phyloP scores from a whole-genome alignment of 805 yeast genomes.

The Priceomyces medius region DNA sequence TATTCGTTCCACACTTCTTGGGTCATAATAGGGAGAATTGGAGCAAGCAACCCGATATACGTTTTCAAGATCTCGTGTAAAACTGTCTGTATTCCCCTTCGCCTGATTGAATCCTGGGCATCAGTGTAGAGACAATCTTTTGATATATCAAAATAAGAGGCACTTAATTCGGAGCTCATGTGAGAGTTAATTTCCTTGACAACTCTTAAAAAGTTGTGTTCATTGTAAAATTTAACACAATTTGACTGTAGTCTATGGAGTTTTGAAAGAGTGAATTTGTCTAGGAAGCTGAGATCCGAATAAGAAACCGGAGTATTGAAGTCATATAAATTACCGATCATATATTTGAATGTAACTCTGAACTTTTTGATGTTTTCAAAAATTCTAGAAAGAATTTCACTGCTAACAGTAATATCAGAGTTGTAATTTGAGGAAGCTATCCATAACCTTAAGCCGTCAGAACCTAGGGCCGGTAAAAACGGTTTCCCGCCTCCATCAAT shows the following conservation, averaged over 20 bases:
- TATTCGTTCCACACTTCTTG: slow-evolving; percentile 84
- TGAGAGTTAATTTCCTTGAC: slow-evolving; percentile 68
- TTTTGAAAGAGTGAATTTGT: slow-evolving; percentile 60
- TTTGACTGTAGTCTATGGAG: slow-evolving; percentile 46
- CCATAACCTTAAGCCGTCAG: slow-evolving; percentile 89
- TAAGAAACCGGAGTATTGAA: slow-evolving; percentile 38
- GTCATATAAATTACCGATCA: slow-evolving; percentile 72
- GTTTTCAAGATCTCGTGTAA: slow-evolving; percentile 56
- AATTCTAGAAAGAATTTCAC: slow-evolving; percentile 69
- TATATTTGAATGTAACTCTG: slow-evolving; percentile 73
- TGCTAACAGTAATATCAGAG: slow-evolving; percentile 73
- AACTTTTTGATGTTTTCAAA: slow-evolving; percentile 79
- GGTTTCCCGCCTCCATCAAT: slow-evolving; percentile 57
- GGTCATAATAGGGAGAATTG: slow-evolving; percentile 77
- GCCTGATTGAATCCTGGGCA: slow-evolving; percentile 38
- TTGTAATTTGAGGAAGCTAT: slow-evolving; percentile 87
- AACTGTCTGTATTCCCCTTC: slow-evolving; percentile 67
- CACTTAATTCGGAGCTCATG: slow-evolving; percentile 72
- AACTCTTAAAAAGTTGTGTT: slow-evolving; percentile 67
- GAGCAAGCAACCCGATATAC: slow-evolving; percentile 69
- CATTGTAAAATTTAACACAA: slow-evolving; percentile 47
- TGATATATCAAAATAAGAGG: slow-evolving; percentile 80
- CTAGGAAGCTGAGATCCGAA: slow-evolving; percentile 43
- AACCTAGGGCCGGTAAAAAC: slow-evolving; percentile 63
- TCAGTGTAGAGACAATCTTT: slow-evolving; percentile 88